Conservation (phyloP, 106 monocot species). For the Allium cepa region DNA sequence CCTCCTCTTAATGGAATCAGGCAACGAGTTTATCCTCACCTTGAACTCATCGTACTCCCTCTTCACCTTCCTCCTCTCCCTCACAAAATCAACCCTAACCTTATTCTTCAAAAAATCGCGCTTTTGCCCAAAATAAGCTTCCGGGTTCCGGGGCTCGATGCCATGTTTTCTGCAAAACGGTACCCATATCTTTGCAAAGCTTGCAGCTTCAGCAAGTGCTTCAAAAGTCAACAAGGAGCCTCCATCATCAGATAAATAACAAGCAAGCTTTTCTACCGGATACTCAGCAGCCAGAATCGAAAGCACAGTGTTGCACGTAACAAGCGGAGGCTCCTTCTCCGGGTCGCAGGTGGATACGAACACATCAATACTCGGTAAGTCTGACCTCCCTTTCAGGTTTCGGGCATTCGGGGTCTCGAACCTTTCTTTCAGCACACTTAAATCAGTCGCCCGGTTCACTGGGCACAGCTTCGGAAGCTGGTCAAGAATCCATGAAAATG, state of each 20-base stretch:
- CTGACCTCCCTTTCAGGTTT: constrained; percentile 69
- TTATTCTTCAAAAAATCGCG: constrained; percentile 89
- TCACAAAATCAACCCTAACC: constrained; percentile 70
- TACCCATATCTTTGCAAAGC: constrained; percentile 75
- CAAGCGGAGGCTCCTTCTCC: constrained; percentile 64
- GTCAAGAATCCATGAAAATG: constrained; percentile 72
- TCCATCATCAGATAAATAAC: constrained; percentile 78
- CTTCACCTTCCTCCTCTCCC: constrained; percentile 92
- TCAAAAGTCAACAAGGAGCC: constrained; percentile 69
- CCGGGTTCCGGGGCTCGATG: constrained; percentile 87
- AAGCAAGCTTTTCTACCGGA: constrained; percentile 75
- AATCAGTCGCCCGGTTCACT: constrained; percentile 57
- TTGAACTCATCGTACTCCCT: constrained; percentile 99
- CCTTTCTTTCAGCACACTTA: constrained; percentile 43
- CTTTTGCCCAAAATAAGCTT: constrained; percentile 79
- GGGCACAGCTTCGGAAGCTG: constrained; percentile 85
- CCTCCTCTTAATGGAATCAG: constrained; percentile 70
- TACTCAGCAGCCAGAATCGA: constrained; percentile 78
- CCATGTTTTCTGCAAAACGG: constrained; percentile 92
- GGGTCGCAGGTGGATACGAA: constrained; percentile 76
- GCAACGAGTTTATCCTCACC: constrained; percentile 79
- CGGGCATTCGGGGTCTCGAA: constrained; percentile 52
- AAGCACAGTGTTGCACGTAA: constrained; percentile 67
- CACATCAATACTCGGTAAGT: constrained; percentile 68
- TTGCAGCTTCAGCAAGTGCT: constrained; percentile 64